Evolutionary conservation across 495 filamentous ascomycete species (phyloP).

Genomic region (Aspergillus cavernicola): DNA sequence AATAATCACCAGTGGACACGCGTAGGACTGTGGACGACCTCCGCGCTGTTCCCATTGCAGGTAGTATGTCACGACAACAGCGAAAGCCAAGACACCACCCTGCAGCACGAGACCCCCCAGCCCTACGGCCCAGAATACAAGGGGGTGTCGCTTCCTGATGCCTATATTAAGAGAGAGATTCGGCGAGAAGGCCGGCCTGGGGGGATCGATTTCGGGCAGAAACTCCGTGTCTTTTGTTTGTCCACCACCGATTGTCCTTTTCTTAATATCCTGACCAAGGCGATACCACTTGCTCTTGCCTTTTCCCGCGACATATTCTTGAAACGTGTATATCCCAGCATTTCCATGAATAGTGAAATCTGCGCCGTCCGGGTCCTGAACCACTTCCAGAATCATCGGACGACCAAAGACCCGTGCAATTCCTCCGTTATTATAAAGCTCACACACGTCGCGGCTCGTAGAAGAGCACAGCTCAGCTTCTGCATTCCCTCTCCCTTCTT

Average conservation of each 20-base stretch:
- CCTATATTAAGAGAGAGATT: slow-evolving; percentile 4
- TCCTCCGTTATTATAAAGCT: slow-evolving; percentile 6
- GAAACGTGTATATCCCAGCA: background rate
- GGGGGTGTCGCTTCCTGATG: background rate
- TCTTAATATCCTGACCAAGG: background rate
- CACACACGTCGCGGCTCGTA: slow-evolving; percentile 1
- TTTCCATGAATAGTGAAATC: background rate
- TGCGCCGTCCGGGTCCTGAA: background rate
- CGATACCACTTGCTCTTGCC: background rate
- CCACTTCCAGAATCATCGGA: background rate
- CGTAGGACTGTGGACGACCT: background rate
- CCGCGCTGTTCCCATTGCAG: slow-evolving; percentile 5
- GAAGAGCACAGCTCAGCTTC: slow-evolving; percentile 9
- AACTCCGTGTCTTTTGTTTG: no score
- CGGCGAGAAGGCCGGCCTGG: background rate
- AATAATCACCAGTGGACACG: slow-evolving; percentile 6
- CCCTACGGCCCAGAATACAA: background rate
- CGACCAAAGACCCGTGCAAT: slow-evolving; percentile 6
- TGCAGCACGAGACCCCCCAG: background rate
- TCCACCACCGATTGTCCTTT: no score
- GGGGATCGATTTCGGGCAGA: no score
- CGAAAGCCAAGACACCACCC: background rate
- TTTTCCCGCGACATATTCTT: background rate
- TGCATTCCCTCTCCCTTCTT: background rate
- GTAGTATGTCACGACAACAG: background rate